phyloP scores from a whole-genome alignment of 139 green algal genomes.

The Diplosphaera chodatii region DNA sequence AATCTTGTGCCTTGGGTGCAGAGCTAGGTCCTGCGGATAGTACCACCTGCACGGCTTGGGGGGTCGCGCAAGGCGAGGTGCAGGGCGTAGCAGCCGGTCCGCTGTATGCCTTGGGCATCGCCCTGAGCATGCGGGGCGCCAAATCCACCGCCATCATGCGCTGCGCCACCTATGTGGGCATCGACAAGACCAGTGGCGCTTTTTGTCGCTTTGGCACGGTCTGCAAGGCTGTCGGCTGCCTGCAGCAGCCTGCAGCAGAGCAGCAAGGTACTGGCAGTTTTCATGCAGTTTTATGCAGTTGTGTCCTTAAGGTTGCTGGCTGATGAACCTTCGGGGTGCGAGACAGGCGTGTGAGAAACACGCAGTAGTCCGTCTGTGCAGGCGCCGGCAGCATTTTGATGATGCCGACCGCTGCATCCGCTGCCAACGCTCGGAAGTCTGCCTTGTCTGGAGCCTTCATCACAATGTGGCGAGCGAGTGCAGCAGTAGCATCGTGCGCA shows the following conservation, averaged over 20 bases:
- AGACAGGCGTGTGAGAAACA: constrained; percentile 34
- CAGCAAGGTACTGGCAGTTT: too few species aligned
- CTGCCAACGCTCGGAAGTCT: constrained; percentile 38
- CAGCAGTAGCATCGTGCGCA: constrained; percentile 31
- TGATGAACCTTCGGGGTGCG: constrained; percentile 23
- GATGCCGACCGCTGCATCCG: constrained; percentile 25
- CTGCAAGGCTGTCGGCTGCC: too few species aligned
- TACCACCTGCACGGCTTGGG: too few species aligned
- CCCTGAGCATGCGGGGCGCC: constrained; percentile 39
- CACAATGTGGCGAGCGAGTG: constrained; percentile 45
- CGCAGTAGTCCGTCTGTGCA: constrained; percentile 29
- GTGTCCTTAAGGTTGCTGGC: background rate
- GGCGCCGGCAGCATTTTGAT: constrained; percentile 20
- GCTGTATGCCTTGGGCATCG: constrained; percentile 29
- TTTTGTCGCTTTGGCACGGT: too few species aligned
- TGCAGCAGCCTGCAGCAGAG: too few species aligned
- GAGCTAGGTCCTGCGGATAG: too few species aligned
- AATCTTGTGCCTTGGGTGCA: too few species aligned
- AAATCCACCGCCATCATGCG: constrained; percentile 53
- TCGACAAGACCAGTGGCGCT: background rate
- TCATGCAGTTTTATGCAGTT: background rate
- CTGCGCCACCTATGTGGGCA: constrained; percentile 38
- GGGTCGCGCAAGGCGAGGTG: background rate
- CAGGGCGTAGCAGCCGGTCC: constrained; percentile 2
- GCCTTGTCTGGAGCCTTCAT: constrained; percentile 50